These are phyloP conservation scores for Micromonas pusilla DNA, from an alignment of 139 green algal genomes.

Conservation along the genomic window DNA sequence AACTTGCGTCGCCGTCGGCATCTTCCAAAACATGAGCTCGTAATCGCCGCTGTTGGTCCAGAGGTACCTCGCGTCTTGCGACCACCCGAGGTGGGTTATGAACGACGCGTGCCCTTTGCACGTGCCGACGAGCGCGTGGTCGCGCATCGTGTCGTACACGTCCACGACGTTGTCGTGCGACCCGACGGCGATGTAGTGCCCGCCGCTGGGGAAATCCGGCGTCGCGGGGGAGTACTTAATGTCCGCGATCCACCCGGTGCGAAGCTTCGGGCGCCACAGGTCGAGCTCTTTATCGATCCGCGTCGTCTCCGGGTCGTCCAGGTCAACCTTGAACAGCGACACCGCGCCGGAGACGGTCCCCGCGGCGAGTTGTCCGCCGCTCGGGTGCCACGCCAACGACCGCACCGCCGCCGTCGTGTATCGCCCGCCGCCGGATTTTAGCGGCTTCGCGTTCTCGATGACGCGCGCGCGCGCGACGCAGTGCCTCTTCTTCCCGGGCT, in stretches of 20 bases:
- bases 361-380: neutral
- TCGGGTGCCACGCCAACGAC: slow-evolving; percentile 16
- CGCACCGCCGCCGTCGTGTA: neutral
- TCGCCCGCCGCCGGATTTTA: too few species aligned
- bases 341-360: slow-evolving; percentile 12
- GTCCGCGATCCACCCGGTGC: slow-evolving; percentile 6
- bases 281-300: neutral
- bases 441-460: neutral
- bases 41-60: slow-evolving; percentile 21
- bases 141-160: slow-evolving; percentile 25
- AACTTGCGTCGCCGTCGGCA: slow-evolving; percentile 21
- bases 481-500: neutral
- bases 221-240: slow-evolving; percentile 29
- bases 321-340: slow-evolving; percentile 9
- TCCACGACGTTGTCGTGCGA: slow-evolving; percentile 31
- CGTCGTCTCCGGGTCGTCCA: neutral
- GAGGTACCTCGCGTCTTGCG: slow-evolving; percentile 9
- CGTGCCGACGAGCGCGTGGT: slow-evolving; percentile 10
- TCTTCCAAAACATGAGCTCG: slow-evolving; percentile 33
- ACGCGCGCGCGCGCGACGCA: neutral
- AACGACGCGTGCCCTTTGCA: slow-evolving; percentile 17
- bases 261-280: neutral
- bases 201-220: neutral
- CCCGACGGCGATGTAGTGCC: slow-evolving; percentile 33
- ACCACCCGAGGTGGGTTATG: slow-evolving; percentile 27